Base-by-base conservation (phyloP, 140 eudicot species). In the Stevia rebaudiana region DNA sequence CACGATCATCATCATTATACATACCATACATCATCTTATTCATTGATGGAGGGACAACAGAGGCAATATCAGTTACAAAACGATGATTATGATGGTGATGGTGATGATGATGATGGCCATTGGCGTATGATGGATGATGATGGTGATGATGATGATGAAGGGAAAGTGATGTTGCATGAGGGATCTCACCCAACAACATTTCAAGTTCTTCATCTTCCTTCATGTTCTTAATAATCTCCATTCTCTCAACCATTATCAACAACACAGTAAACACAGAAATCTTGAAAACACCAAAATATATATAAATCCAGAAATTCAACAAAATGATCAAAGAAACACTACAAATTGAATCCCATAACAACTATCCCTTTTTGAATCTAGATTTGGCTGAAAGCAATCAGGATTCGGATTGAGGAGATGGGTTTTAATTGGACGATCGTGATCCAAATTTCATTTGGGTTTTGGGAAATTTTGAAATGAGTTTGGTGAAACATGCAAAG, bases 401-500 rank as follows among this genome's bases (percentile, higher is more conserved):
- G 72, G 64, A 47, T 33, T 67, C 70, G 16, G 59, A 44, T 62
- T 70, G 44, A 53, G 63, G 79, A 53, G 56, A 6, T 79, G 69
- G 56, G 68, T 48, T 52, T 18, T 63, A 43, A 69, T 46, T 31
- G 50, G 80, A 55, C 56, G 77, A 63, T 28, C 33, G 33, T 28
- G 33, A 72, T 71, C 37, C 31, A 50, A 15, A 24, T 54, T 13
- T 58, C 33, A 60, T 72, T 73, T 78, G 81, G 90, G 76, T 75
- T 75, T 64, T 60, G 76, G 75, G 74, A 36, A 66, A 61, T 60
- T 71, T 71, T 17, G 21, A 58, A 54, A 71, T 69, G 82, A 74
- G 87, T 76, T 77, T 83, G 95, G 81, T 83, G 83, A 70, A 76
- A 76, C 90, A 83, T 86, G 95, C 88, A 81, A 86, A 83, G 81